Base-by-base conservation (phyloP, 768 basidiomycete genomes). In the Podaxis carcinomalis region DNA sequence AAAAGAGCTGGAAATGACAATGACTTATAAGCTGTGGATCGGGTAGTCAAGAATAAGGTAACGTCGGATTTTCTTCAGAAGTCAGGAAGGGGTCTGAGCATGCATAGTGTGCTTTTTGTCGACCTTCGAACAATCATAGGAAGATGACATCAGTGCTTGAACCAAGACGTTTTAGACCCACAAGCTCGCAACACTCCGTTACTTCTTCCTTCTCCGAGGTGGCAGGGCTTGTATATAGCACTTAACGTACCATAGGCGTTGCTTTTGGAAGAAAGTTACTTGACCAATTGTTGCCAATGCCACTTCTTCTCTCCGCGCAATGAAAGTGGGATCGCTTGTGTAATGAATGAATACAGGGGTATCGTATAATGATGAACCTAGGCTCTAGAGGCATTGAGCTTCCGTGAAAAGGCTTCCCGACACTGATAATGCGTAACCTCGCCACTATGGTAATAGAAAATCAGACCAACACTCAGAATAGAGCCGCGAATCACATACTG, bases 381-480 rank as follows among this genome's bases (percentile, higher is more conserved):
- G 28, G 35, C 27, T 61, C 70, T 63, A 35, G 66, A 74, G 62
- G 83, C 80, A 49, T 78, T 79, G 56, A 89, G 67, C 59, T 75
- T 81, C 52, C 73, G 76, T 9, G 91, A 77, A 69, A 94, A 97
- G 0, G 82, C 80, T 69, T 97, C 95, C 27, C 94, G 88, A 70
- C 95, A 98, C 63, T 96, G 92, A 71, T 95, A 95, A 74, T 98
- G 96, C 0, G 95, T 98, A 2, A 97, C 95, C 74, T 96, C 93
- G 7, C 95, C 95, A 52, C 95, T 97, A 66, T 37, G 36, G 39
- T 7, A 49, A 32, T 54, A 37, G 14, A n/a, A 59, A n/a, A 57
- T 51, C 7, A 54, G 32, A 32, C 32, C 47, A 19, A 51, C 37
- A 11, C 19, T 36, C 21, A 32, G 28, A 35, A 58, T 11, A n/a